phyloP scores from a whole-genome alignment of 2,329 filamentous ascomycete species.

The Fusarium sp. region DNA sequence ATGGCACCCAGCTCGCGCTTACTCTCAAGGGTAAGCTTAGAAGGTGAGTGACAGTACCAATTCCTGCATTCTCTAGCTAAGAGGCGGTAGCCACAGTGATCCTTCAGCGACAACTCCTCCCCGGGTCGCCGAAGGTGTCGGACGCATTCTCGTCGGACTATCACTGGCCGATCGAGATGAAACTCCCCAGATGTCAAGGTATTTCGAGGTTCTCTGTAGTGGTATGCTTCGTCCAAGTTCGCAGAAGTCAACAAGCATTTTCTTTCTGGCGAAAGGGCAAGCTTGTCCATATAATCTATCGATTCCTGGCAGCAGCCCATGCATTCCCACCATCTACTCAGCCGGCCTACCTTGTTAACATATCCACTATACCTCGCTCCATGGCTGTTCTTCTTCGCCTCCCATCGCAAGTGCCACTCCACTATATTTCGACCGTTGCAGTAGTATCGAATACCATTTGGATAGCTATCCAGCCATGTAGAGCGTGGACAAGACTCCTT shows the following conservation, averaged over 20 bases:
- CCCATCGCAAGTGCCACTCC: conserved; percentile 2
- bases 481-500: no score
- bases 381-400: neutral
- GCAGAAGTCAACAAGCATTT: neutral
- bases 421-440: neutral
- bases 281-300: neutral
- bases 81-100: neutral
- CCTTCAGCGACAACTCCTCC: no score
- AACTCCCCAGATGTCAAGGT: neutral
- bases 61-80: neutral
- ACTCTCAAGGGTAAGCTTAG: neutral
- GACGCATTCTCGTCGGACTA: conserved; percentile 4
- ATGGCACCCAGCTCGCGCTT: neutral
- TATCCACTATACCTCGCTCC: no score
- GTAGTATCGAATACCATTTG: conserved; percentile 17
- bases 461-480: conserved; percentile 16
- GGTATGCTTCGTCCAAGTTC: neutral
- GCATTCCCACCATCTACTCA: conserved; percentile 11
- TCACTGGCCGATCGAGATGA: neutral
- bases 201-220: neutral
- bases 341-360: no score
- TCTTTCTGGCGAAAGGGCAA: neutral
- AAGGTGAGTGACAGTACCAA: neutral
- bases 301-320: conserved; percentile 10
- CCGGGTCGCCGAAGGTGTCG: neutral